These are phyloP conservation scores for Leucaena leucocephala DNA, from an alignment of 306 rosid species.

Conservation along the genomic window DNA sequence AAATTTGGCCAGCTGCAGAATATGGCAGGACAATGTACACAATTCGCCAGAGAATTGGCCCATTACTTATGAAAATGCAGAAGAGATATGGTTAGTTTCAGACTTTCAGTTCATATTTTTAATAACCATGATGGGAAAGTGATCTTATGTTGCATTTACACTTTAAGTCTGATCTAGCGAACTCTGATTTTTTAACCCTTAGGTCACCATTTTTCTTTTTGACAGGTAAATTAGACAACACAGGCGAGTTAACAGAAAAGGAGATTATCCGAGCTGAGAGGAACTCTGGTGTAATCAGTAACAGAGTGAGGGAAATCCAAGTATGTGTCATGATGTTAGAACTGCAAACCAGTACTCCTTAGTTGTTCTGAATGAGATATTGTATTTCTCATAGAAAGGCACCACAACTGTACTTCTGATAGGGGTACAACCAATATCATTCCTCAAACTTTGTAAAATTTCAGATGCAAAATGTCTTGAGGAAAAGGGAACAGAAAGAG, in stretches of 20 bases:
- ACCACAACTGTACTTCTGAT: constrained; percentile 17
- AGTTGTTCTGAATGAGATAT: constrained; percentile 22
- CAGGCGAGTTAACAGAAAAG: constrained; percentile 76
- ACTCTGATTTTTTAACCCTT: constrained; percentile 17
- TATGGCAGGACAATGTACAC: constrained; percentile 99
- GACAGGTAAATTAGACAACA: constrained; percentile 65
- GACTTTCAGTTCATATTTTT: constrained; percentile 39
- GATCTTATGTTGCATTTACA: constrained; percentile 9
- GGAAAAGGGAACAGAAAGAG: constrained; percentile 78
- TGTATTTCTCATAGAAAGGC: constrained; percentile 26
- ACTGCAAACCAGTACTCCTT: constrained; percentile 31
- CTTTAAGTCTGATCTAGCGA: constrained; percentile 7
- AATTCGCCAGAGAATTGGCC: constrained; percentile 90
- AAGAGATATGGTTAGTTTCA: constrained; percentile 83
- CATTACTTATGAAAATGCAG: constrained; percentile 86
- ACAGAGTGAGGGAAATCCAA: constrained; percentile 93
- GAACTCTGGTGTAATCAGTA: constrained; percentile 86
- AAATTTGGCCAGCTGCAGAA: constrained; percentile 98
- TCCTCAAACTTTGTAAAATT: constrained; percentile 43
- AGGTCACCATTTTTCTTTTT: constrained; percentile 30
- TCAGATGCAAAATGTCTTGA: constrained; percentile 84
- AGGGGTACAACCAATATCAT: constrained; percentile 22
- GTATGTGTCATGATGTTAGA: constrained; percentile 56
- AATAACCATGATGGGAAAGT: neutral
- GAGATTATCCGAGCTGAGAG: constrained; percentile 97